Percentiles rank a stretch among this genome's conserved stretches.
Conservation (phyloP, 2,329 filamentous ascomycete species). For the Penicillium digitatum region DNA sequence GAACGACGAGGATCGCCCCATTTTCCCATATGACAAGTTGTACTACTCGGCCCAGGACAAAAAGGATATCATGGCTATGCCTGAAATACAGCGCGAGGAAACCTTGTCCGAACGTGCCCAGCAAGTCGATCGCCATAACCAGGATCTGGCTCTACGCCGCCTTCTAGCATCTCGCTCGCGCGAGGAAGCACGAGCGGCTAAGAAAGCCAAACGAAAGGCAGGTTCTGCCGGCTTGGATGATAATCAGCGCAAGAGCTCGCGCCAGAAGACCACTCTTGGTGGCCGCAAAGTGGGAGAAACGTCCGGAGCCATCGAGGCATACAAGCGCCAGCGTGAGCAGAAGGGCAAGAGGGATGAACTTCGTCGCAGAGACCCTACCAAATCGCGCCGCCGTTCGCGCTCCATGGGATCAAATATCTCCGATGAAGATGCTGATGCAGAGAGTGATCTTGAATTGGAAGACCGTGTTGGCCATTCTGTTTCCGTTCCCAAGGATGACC, state of each 20-base stretch:
- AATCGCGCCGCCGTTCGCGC: constrained; percentile 55
- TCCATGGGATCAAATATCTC: constrained; percentile 59
- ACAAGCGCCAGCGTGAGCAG: constrained; percentile 59
- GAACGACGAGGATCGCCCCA: constrained; percentile 50
- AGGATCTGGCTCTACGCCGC: constrained; percentile 75
- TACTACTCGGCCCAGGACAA: constrained; percentile 72
- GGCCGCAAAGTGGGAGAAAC: constrained; percentile 65
- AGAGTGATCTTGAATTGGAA: constrained; percentile 77
- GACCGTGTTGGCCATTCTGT: constrained; percentile 53
- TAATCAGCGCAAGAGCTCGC: constrained; percentile 66
- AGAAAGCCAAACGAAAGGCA: constrained; percentile 68
- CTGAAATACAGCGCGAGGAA: constrained; percentile 86
- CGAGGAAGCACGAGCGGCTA: constrained; percentile 52
- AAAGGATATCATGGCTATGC: constrained; percentile 74
- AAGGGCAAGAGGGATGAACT: constrained; percentile 50
- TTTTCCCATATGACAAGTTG: constrained; percentile 80
- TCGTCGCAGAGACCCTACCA: constrained; percentile 41
- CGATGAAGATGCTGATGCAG: constrained; percentile 62
- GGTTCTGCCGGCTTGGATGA: constrained; percentile 76
- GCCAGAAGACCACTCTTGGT: constrained; percentile 64
- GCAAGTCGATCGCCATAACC: constrained; percentile 74
- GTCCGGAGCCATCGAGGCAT: constrained; percentile 68
- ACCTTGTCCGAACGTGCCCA: constrained; percentile 82
- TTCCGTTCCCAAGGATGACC: constrained; percentile 57
- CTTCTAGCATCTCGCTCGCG: constrained; percentile 66